These are phyloP conservation scores for Aspergillus sp. DNA, from an alignment of 2,329 filamentous ascomycete species.

Conservation along the genomic window DNA sequence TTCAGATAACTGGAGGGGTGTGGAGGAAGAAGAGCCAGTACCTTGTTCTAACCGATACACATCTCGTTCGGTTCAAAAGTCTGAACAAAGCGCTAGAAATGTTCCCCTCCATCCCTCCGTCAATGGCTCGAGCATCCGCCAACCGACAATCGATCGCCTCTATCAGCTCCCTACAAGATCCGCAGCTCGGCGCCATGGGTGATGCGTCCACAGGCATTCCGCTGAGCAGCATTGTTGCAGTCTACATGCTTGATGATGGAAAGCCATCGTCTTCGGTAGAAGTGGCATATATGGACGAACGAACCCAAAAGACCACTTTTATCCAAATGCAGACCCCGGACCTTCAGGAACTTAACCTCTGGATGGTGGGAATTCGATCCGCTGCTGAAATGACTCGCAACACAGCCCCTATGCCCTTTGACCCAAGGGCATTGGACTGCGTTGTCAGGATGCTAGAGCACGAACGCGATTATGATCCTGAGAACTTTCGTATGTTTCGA, in stretches of 20 bases:
- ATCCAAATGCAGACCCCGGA: conserved; percentile 66
- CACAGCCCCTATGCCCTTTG: conserved; percentile 53
- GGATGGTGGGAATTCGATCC: conserved; percentile 62
- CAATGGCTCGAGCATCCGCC: conserved; percentile 42
- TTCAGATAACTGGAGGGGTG: conserved; percentile 68
- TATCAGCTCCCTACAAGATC: conserved; percentile 60
- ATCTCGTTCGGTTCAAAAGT: conserved; percentile 68
- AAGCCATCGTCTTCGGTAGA: conserved; percentile 66
- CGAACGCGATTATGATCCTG: conserved; percentile 67
- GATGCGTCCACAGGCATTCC: conserved; percentile 57
- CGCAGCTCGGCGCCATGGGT: conserved; percentile 57
- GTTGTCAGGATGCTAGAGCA: conserved; percentile 63
- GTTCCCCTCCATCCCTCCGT: conserved; percentile 54
- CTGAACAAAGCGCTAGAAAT: conserved; percentile 64
- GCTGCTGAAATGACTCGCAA: conserved; percentile 58
- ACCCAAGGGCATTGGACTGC: conserved; percentile 61
- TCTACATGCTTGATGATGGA: conserved; percentile 67
- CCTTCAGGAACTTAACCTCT: conserved; percentile 63
- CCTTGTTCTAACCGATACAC: conserved; percentile 67
- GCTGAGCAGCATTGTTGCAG: conserved; percentile 65
- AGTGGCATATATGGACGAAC: conserved; percentile 67
- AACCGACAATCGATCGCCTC: conserved; percentile 60
- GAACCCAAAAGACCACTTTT: conserved; percentile 58
- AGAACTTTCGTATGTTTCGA: conserved; percentile 67
- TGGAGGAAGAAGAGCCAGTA: conserved; percentile 73